Conservation (phyloP, 78 protist genomes). For the Creolimax fragrantissima region DNA sequence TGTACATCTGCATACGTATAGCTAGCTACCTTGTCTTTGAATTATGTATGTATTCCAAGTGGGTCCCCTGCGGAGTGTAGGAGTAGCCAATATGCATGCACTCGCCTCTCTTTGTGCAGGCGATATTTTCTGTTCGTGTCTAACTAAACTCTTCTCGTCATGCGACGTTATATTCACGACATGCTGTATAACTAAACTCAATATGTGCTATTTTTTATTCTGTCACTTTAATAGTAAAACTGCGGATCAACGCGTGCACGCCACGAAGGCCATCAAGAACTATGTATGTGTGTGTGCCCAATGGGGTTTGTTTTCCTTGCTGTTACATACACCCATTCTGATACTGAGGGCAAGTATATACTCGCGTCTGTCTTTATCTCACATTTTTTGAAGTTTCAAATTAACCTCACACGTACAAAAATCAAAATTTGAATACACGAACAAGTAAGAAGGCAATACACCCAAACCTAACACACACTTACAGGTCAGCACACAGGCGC, state of each 20-base stretch:
- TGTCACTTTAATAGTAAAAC: background rate
- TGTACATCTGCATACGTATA: too few relatives aligned
- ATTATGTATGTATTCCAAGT: too few relatives aligned
- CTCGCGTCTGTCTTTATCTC: background rate
- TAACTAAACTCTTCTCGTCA: background rate
- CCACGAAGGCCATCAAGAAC: background rate
- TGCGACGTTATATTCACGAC: background rate
- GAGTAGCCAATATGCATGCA: too few relatives aligned
- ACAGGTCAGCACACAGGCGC: background rate
- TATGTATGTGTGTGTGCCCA: background rate
- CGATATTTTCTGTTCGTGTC: background rate
- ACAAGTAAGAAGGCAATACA: too few relatives aligned
- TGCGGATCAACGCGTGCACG: background rate
- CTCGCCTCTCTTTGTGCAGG: background rate
- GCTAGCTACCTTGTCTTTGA: too few relatives aligned
- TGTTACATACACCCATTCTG: background rate
- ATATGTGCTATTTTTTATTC: background rate
- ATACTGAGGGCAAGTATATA: background rate
- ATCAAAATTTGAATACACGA: background rate
- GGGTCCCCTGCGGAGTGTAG: too few relatives aligned
- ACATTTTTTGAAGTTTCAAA: background rate
- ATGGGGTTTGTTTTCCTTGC: background rate
- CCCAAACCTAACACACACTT: background rate
- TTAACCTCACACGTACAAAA: background rate
- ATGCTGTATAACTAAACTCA: background rate